Evolutionary conservation across 2,329 filamentous ascomycete genomes (phyloP), one percentile per base, ranked within the genome.

Genomic region (Lasiodiplodia hormozganensis): DNA sequence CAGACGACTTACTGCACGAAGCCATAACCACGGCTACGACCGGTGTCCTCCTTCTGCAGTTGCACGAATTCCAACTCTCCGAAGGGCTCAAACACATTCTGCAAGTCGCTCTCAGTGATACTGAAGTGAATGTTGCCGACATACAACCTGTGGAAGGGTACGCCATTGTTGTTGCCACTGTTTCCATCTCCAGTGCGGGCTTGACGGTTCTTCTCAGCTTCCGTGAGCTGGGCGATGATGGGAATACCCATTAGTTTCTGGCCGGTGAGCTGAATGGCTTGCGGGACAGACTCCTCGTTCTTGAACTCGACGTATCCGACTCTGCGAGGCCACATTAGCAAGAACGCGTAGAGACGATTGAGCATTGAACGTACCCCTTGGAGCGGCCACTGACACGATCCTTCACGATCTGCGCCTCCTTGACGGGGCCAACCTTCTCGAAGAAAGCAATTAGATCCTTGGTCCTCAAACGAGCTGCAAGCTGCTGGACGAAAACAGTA

Each of bases 71-170:
- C 96, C 69, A 99, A 90, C 83, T 97, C 94, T 75, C 96, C 96
- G 81, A 97, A 99, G 1, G 96, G 95, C 83, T 96, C 93, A 81
- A 99, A 99, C 70, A 99, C 94, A 79, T 95, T 94, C 85, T 95
- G 91, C 73, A 99, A 85, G 82, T 99, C 96, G 80, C 91, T 90
- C 83, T 99, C 96, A 78, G 94, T 97, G 79, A 99, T 97, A 80
- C 94, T 97, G 87, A 99, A 99, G 85, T 99, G 96, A 74, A 99
- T 98, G 80, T 99, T 99, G 82, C 96, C 96, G 74, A 99, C 95
- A 81, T 98, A 99, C 70, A 99, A 91, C 74, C 96, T 92, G 83
- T 99, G 96, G 85, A 98, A 98, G 28, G 96, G 96, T 69, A 97
- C 91, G 70, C 92, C 91, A 78, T 94, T 94, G 74, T 93, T 88